Evolutionary conservation across 2,329 filamentous ascomycete species (phyloP), one percentile per base, ranked within the genome.

Genomic region (Thelonectria olida): DNA sequence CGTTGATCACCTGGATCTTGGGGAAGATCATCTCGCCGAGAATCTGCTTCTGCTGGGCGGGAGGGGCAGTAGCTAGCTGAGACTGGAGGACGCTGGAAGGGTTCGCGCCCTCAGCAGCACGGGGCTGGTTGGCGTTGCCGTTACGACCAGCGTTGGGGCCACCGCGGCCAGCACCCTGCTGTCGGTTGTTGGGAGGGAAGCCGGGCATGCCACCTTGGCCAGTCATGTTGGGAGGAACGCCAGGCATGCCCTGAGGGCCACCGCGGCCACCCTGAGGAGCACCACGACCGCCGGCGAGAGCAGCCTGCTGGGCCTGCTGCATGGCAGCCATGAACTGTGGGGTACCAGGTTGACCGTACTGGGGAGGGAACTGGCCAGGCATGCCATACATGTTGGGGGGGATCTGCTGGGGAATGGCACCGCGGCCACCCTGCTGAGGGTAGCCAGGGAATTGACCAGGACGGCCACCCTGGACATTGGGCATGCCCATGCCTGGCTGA

Each of bases 1-100:
- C 92, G 84, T 99, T 96, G 81, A 97, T 90, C 70, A 88, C 89
- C 80, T 94, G 90, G 75, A 99, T 98, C 91, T 98, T 99, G 76
- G 96, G 96, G 87, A 98, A 99, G 73, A 99, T 91, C 72, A 93
- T 90, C 84, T 99, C 96, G 79, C 96, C 96, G 56, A 99, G 89
- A 80, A 98, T 92, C 86, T 99, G 96, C 89, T 99, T 99, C 86
- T 98, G 96, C 83, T 97, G 92, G 49, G 86, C 85, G 38, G 90
- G 86, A 61, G 82, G 82, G 50, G 84, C 83, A 34, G 76, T 72
- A 64, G 82, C 79, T 44, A 91, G 82, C 78, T 90, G 88, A 31
- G 81, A 73, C 77, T 89, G 85, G 62, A 90, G 79, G 52, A 85
- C 73, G 34, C 78, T 66, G 27, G 63, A 58, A 50, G 73, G 68